Base-by-base conservation (phyloP, 352 stramenopile genomes). In the Globisporangium perplexum region DNA sequence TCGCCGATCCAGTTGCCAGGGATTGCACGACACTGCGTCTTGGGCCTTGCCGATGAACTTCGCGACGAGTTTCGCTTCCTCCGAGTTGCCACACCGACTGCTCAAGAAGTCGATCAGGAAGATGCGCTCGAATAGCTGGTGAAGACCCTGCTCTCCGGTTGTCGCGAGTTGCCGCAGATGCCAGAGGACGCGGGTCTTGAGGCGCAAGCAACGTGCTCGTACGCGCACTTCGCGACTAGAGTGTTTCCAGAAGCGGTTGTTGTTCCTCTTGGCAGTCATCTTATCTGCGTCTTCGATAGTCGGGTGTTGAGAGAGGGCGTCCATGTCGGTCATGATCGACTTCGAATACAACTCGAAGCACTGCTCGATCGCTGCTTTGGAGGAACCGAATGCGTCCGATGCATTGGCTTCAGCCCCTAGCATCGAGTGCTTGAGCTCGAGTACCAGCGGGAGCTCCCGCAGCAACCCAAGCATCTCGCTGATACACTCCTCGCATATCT, bases 381-480 rank as follows among this genome's bases (percentile, higher is more conserved):
- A n/a, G 3, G 7, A 28, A 0, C 23, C 15, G 18, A 61, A n/a
- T 1, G 24, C 39, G 3, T 39, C 47, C 0, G 39, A 50, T 4
- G 43, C 24, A 11, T 24, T 8, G 2, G 42, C 47, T 4, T 38
- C 41, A 1, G 38, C 23, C 2, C 28, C 46, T 20, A 31, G 39
- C 1, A 48, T 44, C 12, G 56, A 22, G 22, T 64, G 44, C 49
- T 61, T 61, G 46, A 74, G 62, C 28, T 60, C 45, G 15, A 60
- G 44, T 10, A 58, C 38, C 57, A 58, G n/a, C 12, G 66, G 59
- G 20, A 72, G 23, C 18, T 53, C 55, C 17, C 57, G 53, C 23
- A 74, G 30, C 38, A 74, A 59, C 11, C 47, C 50, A 24, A 66
- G 30, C 17, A 62, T 57, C 44, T 77, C 69, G 14, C 66, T 46